phyloP scores from a whole-genome alignment of 257 asterid genomes.

The Nicotiana obtusifolia region DNA sequence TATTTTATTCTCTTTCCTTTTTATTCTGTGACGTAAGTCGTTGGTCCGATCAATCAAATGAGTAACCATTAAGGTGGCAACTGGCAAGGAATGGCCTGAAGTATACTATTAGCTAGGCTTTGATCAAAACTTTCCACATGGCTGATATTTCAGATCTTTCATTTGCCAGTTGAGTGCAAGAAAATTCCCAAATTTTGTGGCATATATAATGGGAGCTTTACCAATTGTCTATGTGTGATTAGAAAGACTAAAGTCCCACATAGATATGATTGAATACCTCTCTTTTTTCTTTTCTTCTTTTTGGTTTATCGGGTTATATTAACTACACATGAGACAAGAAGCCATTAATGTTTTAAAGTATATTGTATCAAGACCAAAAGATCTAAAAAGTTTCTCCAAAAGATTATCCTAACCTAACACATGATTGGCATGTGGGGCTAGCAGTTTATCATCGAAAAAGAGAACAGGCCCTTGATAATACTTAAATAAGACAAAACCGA shows the following conservation, averaged over 20 bases:
- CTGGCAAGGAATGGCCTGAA: background rate
- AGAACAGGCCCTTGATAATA: background rate
- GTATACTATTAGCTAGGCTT: background rate
- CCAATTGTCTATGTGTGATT: too few species aligned
- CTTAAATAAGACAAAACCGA: background rate
- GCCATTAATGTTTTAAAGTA: too few species aligned
- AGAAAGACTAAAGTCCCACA: background rate
- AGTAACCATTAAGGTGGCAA: background rate
- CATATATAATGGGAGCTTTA: background rate
- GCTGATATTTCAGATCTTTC: background rate
- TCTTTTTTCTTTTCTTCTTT: background rate
- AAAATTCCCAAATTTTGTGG: background rate
- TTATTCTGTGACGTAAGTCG: background rate
- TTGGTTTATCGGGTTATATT: background rate
- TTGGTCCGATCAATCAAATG: too few species aligned
- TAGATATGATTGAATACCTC: background rate
- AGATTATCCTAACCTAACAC: background rate
- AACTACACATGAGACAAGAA: background rate
- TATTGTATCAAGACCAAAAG: background rate
- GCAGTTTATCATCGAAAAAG: background rate
- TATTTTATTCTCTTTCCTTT: too few species aligned
- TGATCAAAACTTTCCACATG: background rate
- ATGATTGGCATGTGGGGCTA: background rate
- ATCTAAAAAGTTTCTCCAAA: background rate
- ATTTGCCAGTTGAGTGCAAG: background rate